Base-by-base conservation (phyloP, 2,329 filamentous ascomycete species). In the Alternaria alternata region DNA sequence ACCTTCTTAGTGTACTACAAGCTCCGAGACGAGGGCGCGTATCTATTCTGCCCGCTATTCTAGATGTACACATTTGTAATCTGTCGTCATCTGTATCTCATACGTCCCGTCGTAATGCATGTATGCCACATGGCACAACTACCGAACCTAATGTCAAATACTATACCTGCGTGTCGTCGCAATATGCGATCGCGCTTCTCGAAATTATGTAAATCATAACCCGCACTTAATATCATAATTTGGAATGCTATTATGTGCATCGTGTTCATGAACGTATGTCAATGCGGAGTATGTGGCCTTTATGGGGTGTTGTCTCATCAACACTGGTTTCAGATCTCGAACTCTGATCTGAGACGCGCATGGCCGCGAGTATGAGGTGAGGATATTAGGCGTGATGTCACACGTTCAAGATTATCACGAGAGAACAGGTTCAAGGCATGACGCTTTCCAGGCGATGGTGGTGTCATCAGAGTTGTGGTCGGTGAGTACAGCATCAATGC, bases 251-350 rank as follows among this genome's bases (percentile, higher is more conserved):
- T 48, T 16, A 54, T 59, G 32, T 24, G 39, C 32, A 51, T 41
- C 22, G 20, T 41, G 36, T 51, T 39, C 49, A 38, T 34, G 49
- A 22, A 22, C 24, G 34, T n/a, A 12, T 39, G 49, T 41, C 28
- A 30, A 32, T 30, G 22, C 48, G 20, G 57, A 52, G 18, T 43
- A 41, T 39, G 28, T 59, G 32, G 30, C 46, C 16, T 49, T 7
- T 36, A 20, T 24, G 20, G 39, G 39, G 39, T 24, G 7, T 42
- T 42, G 57, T 59, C 51, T 59, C 57, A 59, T 39, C 12, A 11
- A 38, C 34, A 16, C 46, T 34, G 32, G 57, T 56, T 59, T 59
- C 57, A 56, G 52, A 56, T 59, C 38, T 46, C 43, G 51, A 49
- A 46, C 30, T 56, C 26, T 18, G 9, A 43, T 53, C 26, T 47